These are phyloP conservation scores for Collybia mongolica DNA, from an alignment of 768 basidiomycete species.

Conservation along the genomic window DNA sequence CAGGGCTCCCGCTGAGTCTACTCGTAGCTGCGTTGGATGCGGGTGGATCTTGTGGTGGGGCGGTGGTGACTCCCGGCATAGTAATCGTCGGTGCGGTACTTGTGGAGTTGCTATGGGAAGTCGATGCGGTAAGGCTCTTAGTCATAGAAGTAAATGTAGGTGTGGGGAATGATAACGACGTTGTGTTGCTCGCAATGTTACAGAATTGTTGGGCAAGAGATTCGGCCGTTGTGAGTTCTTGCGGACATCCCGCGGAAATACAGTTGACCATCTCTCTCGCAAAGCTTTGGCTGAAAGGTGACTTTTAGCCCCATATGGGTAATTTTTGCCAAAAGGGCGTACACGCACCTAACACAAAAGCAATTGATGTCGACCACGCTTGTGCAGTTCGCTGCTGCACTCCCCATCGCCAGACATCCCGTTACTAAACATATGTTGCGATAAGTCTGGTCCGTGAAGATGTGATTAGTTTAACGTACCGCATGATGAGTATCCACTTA, in stretches of 20 bases:
- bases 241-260: conserved; percentile 32
- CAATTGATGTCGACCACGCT: conserved; percentile 48
- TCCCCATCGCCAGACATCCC: conserved; percentile 39
- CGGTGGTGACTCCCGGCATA: not conserved
- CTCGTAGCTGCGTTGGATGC: conserved; percentile 14
- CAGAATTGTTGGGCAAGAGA: conserved; percentile 48
- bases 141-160: conserved; percentile 9
- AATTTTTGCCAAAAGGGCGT: not conserved
- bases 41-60: conserved; percentile 2
- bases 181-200: conserved; percentile 19
- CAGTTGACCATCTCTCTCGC: conserved; percentile 34
- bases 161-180: conserved; percentile 20
- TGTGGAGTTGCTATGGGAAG: conserved; percentile 4
- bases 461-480: conserved; percentile 23
- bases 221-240: conserved; percentile 38
- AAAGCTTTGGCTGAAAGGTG: conserved; percentile 29
- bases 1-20: no score
- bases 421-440: conserved; percentile 30
- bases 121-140: conserved; percentile 1
- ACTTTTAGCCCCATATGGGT: not conserved
- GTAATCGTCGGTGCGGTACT: conserved; percentile 4
- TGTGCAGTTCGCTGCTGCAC: conserved; percentile 37
- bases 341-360: conserved; percentile 40
- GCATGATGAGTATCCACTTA: conserved; percentile 37
- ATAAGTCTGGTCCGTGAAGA: not conserved